Evolutionary conservation across 1,284 basidiomycete genomes (phyloP), one percentile per base, ranked within the genome.

Genomic region (Farysia itapuensis): DNA sequence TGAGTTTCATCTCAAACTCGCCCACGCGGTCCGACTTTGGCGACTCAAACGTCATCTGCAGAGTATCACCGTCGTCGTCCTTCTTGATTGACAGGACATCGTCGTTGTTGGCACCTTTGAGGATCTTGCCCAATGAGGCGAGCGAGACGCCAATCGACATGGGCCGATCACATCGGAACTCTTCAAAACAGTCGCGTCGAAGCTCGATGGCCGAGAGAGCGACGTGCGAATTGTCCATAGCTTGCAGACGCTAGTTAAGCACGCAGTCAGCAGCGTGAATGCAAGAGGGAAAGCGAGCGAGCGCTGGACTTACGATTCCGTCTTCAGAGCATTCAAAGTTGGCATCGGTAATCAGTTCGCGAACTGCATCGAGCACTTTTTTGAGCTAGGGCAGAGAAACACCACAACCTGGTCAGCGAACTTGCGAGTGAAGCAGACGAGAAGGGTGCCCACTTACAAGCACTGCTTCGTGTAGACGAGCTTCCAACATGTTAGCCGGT

Each of bases 191-290:
- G 35, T 73, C 68, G 42, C 60, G 63, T 29, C 70, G 65, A 6
- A 84, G 82, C 73, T 88, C 85, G 38, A 94, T 88, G 7, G 89
- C 81, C 28, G 97, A 94, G 51, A 97, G 87, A 1, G 94, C 95
- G 72, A 98, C 94, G 79, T 98, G 95, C 5, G 94, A 97, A 83
- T 96, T 97, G 82, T 98, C 95, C 95, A 98, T 99, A 1, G 95
- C 94, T 82, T 98, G 95, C 23, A 76, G 65, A 34, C 64, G 65
- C 69, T 72, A n/a, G n/a, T n/a, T n/a, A n/a, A n/a, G n/a, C n/a
- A 50, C 30, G 29, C 24, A n/a, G 14, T 12, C 2, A 21, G 15
- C 26, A 28, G n/a, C 9, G 26, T 28, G 26, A 25, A 19, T 9
- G n/a, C 19, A 25, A 21, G 23, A 26, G 24, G 19, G 24, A 43